Percentiles rank a stretch among this genome's conserved stretches.
phyloP scores from a whole-genome alignment of 768 basidiomycete species.

The Boletales sp. region DNA sequence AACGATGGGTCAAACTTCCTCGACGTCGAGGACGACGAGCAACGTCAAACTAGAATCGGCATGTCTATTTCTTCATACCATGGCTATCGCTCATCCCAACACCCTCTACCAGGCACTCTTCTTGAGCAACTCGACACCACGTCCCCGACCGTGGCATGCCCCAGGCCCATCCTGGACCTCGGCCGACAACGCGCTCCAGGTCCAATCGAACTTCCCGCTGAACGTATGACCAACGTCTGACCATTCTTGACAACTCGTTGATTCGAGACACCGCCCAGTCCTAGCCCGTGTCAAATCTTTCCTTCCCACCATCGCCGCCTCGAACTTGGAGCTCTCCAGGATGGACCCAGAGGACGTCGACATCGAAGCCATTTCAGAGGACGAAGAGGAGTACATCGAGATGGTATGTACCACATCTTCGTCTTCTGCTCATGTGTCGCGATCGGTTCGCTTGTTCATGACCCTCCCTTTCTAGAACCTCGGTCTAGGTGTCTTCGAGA shows the following conservation, averaged over 20 bases:
- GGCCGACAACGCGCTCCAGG: conserved; percentile 30
- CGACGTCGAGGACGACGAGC: conserved; percentile 48
- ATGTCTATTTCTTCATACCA: conserved; percentile 1
- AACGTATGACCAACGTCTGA: conserved; percentile 38
- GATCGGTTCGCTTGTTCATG: neutral
- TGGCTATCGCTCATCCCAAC: neutral
- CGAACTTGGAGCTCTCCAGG: conserved; percentile 52
- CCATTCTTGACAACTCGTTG: neutral
- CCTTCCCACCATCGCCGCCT: conserved; percentile 62
- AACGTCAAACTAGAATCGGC: conserved; percentile 42
- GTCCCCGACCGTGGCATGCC: conserved; percentile 12
- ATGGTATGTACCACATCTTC: conserved; percentile 43
- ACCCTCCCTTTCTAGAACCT: conserved; percentile 44
- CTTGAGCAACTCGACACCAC: conserved; percentile 38
- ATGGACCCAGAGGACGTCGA: conserved; percentile 58
- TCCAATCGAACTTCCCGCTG: conserved; percentile 41
- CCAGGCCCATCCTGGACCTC: conserved; percentile 31
- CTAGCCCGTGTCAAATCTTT: conserved; percentile 64
- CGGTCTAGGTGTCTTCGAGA: conserved; percentile 61
- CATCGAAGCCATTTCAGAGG: conserved; percentile 58
- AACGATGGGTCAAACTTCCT: conserved; percentile 21
- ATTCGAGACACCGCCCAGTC: conserved; percentile 38
- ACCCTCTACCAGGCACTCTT: conserved; percentile 33
- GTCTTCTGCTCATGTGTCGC: neutral
- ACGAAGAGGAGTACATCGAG: conserved; percentile 55